Percentiles rank a stretch among this genome's conserved stretches.
Evolutionary conservation across 225 moss, liverwort and hornwort species (phyloP).

Genomic region (Polytrichum commune): DNA sequence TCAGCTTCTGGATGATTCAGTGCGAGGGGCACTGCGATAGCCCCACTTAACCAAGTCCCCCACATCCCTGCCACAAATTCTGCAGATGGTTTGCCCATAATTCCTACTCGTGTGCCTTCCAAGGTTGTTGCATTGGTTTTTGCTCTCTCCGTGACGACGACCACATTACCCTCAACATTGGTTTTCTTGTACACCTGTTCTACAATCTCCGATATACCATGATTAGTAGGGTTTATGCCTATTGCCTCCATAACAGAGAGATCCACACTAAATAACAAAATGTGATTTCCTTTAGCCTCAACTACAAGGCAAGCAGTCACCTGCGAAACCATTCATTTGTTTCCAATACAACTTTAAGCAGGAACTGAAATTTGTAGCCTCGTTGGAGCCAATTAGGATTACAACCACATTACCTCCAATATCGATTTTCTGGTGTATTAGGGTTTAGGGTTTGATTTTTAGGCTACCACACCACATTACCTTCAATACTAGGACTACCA

Average conservation of each 20-base stretch:
- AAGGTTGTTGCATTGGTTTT: slow-evolving; percentile 14
- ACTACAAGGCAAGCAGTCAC: too few species aligned
- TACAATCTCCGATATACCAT: too few species aligned
- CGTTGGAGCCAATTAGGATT: background rate
- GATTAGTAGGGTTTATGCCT: too few species aligned
- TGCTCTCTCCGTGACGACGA: slow-evolving; percentile 37
- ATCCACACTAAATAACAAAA: background rate
- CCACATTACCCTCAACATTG: slow-evolving; percentile 33
- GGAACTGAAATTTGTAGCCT: too few species aligned
- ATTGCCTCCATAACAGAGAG: background rate
- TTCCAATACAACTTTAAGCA: too few species aligned
- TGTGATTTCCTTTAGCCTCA: too few species aligned
- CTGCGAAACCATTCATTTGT: too few species aligned
- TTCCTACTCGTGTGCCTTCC: slow-evolving; percentile 65
- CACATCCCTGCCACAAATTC: slow-evolving; percentile 88
- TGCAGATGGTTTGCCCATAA: slow-evolving; percentile 79
- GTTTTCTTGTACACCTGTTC: slow-evolving; percentile 45
- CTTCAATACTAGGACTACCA: too few species aligned
- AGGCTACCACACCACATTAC: too few species aligned
- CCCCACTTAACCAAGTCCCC: slow-evolving; percentile 89
- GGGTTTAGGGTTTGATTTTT: too few species aligned
- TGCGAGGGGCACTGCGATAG: slow-evolving; percentile 87
- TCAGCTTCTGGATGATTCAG: slow-evolving; percentile 85
- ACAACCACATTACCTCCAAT: slow-evolving; percentile 33
- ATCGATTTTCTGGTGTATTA: slow-evolving; percentile 29